Percentiles rank a stretch among this genome's conserved stretches.
These are phyloP conservation scores for Oryza australiensis DNA, from an alignment of 176 grass and related monocot genomes.

Conservation along the genomic window DNA sequence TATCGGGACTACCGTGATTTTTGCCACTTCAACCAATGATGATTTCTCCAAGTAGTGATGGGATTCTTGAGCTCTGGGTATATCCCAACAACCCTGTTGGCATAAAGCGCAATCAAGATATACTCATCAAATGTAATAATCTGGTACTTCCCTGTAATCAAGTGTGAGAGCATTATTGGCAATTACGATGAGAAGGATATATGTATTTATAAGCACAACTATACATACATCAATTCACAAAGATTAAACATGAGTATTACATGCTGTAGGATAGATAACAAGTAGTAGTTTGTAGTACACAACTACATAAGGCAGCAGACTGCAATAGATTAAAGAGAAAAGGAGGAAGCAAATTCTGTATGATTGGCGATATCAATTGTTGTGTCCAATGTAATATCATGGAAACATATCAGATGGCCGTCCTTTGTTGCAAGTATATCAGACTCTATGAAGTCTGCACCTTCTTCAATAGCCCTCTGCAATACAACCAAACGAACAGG, in stretches of 20 bases:
- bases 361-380: slow-evolving; percentile 52
- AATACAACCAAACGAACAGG: slow-evolving; percentile 31
- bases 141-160: slow-evolving; percentile 59
- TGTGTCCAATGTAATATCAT: slow-evolving; percentile 63
- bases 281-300: no score
- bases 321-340: neutral
- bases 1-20: no score
- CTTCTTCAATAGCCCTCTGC: slow-evolving; percentile 82
- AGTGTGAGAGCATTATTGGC: slow-evolving; percentile 20
- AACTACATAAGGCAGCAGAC: neutral
- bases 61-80: slow-evolving; percentile 90
- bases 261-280: neutral
- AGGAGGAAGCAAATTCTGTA: slow-evolving; percentile 46
- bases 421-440: slow-evolving; percentile 80
- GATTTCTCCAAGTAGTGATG: no score
- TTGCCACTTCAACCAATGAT: no score
- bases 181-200: neutral
- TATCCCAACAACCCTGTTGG: slow-evolving; percentile 77
- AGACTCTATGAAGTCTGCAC: slow-evolving; percentile 84
- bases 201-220: neutral
- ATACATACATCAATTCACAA: neutral
- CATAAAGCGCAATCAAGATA: slow-evolving; percentile 65
- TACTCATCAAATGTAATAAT: slow-evolving; percentile 90
- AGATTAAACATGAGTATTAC: neutral
- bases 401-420: slow-evolving; percentile 69